Percentiles rank a stretch among this genome's conserved stretches.
Evolutionary conservation across 805 yeast genomes (phyloP).

Genomic region (Schwanniomyces vanrijiae): DNA sequence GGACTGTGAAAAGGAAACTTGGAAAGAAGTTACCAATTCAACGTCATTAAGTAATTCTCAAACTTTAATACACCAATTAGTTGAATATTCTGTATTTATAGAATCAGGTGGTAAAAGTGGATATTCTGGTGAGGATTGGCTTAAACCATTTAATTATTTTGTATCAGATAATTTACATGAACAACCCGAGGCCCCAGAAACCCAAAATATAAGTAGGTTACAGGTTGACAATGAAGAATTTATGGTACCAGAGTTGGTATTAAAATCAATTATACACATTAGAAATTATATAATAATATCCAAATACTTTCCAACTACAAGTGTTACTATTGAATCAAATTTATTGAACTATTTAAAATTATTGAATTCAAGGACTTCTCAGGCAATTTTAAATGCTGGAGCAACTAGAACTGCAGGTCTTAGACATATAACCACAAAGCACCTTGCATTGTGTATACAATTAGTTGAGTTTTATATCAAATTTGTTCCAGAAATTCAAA

Average conservation of each 20-base stretch:
- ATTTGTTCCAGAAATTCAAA: constrained; percentile 34
- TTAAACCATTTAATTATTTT: constrained; percentile 22
- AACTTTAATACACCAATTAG: constrained; percentile 19
- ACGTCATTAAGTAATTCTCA: constrained; percentile 30
- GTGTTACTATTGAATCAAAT: constrained; percentile 40
- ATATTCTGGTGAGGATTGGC: constrained; percentile 28
- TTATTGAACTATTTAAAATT: constrained; percentile 43
- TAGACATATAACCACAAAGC: constrained; percentile 71
- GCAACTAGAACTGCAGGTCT: constrained; percentile 75
- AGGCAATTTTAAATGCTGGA: constrained; percentile 69
- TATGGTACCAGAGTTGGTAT: constrained; percentile 29
- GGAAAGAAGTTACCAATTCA: constrained; percentile 73
- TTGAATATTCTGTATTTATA: constrained; percentile 23
- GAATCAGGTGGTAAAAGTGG: constrained; percentile 19
- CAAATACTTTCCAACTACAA: constrained; percentile 52
- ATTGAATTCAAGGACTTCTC: constrained; percentile 54
- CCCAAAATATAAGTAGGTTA: background rate
- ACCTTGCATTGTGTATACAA: constrained; percentile 67
- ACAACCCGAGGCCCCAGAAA: background rate
- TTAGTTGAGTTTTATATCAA: constrained; percentile 48
- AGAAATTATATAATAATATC: constrained; percentile 58
- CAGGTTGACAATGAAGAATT: constrained; percentile 20
- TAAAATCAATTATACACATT: constrained; percentile 25
- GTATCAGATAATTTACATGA: constrained; percentile 6
- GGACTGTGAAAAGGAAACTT: constrained; percentile 64